Conservation (phyloP, 495 filamentous ascomycete genomes). For the Immersiella caudata region DNA sequence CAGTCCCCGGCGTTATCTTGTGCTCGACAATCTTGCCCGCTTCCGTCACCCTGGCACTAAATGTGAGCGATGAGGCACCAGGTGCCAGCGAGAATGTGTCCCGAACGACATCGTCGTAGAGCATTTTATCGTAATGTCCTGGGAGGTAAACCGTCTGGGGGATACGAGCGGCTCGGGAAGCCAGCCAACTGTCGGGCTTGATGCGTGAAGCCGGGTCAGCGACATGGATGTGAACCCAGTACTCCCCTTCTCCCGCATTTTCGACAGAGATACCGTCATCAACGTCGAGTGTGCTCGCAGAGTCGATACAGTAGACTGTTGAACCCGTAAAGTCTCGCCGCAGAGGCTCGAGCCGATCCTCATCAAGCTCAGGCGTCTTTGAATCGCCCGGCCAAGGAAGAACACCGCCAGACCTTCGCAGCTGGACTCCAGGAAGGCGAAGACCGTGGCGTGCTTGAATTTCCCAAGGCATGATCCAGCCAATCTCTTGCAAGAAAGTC, state of each 20-base stretch:
- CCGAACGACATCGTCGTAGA: slow-evolving; percentile 61
- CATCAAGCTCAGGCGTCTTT: slow-evolving; percentile 20
- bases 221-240: slow-evolving; percentile 87
- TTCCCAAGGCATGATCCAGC: slow-evolving; percentile 80
- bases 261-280: slow-evolving; percentile 90
- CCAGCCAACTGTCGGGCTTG: slow-evolving; percentile 55
- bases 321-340: slow-evolving; percentile 72
- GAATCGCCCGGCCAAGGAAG: slow-evolving; percentile 37
- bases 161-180: slow-evolving; percentile 65
- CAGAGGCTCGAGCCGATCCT: slow-evolving; percentile 39
- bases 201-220: slow-evolving; percentile 95
- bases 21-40: slow-evolving; percentile 68
- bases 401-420: slow-evolving; percentile 48
- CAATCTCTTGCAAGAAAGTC: slow-evolving; percentile 83
- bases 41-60: slow-evolving; percentile 70
- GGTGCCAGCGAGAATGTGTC: slow-evolving; percentile 69
- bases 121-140: slow-evolving; percentile 73
- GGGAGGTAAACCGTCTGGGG: slow-evolving; percentile 73
- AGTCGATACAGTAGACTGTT: slow-evolving; percentile 84
- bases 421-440: slow-evolving; percentile 52
- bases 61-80: slow-evolving; percentile 73
- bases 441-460: slow-evolving; percentile 65
- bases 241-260: slow-evolving; percentile 58
- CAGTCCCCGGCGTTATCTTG: slow-evolving; percentile 69
- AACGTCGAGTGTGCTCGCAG: slow-evolving; percentile 69